Evolutionary conservation across 441 rosid species (phyloP).

Genomic region (Jatropha podagrica): DNA sequence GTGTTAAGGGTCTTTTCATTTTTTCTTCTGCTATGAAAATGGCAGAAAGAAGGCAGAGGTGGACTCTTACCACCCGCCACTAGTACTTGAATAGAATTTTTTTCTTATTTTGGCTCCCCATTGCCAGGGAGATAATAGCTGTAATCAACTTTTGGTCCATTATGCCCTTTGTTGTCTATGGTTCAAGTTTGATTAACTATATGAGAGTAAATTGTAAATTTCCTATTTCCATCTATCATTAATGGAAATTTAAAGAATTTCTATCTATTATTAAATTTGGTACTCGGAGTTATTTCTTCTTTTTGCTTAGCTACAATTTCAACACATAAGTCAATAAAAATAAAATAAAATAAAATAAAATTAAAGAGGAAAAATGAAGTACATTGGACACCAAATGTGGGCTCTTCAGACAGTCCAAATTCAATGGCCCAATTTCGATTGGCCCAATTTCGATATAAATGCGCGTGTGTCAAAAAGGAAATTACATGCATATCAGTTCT

Average conservation of each 20-base stretch:
- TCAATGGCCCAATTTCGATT: too few species aligned
- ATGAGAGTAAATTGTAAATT: conserved; percentile 18
- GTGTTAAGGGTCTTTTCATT: conserved; percentile 8
- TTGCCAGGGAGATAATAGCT: neutral
- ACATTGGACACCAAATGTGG: too few species aligned
- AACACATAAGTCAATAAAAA: too few species aligned
- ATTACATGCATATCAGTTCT: neutral
- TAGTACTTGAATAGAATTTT: neutral
- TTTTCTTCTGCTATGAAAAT: neutral
- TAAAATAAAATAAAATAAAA: too few species aligned
- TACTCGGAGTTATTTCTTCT: neutral
- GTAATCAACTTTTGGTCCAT: conserved; percentile 26
- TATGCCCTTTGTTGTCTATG: conserved; percentile 13
- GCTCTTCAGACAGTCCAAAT: too few species aligned
- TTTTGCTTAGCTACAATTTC: too few species aligned
- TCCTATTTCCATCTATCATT: conserved; percentile 16
- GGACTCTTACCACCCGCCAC: conserved; percentile 56
- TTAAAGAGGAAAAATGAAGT: too few species aligned
- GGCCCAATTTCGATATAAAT: too few species aligned
- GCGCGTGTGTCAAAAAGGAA: too few species aligned
- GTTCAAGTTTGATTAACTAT: neutral
- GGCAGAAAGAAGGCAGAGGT: conserved; percentile 43
- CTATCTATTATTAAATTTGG: neutral
- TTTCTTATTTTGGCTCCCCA: neutral
- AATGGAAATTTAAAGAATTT: conserved; percentile 14